A percentile compares a stretch with the other conserved stretches of the same genome.
Evolutionary conservation across 176 grass and related monocot genomes (phyloP).

Genomic region (Triticum dicoccoides): DNA sequence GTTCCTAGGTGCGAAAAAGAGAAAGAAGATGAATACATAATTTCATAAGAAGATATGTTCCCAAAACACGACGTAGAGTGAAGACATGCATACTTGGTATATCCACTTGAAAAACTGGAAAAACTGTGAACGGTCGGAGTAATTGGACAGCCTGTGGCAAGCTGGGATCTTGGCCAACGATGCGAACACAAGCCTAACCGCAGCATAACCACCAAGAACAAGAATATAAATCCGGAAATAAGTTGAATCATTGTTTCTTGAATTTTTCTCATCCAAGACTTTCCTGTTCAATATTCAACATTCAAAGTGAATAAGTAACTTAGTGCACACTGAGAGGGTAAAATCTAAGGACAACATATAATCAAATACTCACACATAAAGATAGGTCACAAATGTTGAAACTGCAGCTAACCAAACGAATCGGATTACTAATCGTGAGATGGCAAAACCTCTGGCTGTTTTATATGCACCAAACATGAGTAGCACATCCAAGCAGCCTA

Average conservation of each 20-base stretch:
- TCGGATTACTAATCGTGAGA: slow-evolving; percentile 81
- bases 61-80: not conserved
- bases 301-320: slow-evolving; percentile 23
- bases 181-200: slow-evolving; percentile 63
- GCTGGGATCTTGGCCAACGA: slow-evolving; percentile 89
- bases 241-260: slow-evolving; percentile 69
- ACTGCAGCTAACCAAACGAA: slow-evolving; percentile 68
- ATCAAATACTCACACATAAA: slow-evolving; percentile 75
- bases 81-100: slow-evolving; percentile 67
- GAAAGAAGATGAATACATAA: slow-evolving; percentile 29
- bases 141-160: slow-evolving; percentile 74
- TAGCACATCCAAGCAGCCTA: slow-evolving; percentile 93
- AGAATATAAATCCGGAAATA: slow-evolving; percentile 87
- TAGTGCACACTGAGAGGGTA: not conserved
- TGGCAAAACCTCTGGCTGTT: slow-evolving; percentile 83
- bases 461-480: slow-evolving; percentile 94
- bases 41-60: slow-evolving; percentile 14
- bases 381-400: slow-evolving; percentile 81
- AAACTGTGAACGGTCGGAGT: slow-evolving; percentile 74
- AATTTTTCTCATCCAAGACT: slow-evolving; percentile 74
- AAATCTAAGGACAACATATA: slow-evolving; percentile 10
- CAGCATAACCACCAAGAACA: slow-evolving; percentile 88
- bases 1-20: slow-evolving; percentile 54
- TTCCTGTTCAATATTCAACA: slow-evolving; percentile 65
- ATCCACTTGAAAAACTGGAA: slow-evolving; percentile 99